Evolutionary conservation across 2,329 filamentous ascomycete genomes (phyloP), one percentile per base, ranked within the genome.

Genomic region (Fusarium sp.): DNA sequence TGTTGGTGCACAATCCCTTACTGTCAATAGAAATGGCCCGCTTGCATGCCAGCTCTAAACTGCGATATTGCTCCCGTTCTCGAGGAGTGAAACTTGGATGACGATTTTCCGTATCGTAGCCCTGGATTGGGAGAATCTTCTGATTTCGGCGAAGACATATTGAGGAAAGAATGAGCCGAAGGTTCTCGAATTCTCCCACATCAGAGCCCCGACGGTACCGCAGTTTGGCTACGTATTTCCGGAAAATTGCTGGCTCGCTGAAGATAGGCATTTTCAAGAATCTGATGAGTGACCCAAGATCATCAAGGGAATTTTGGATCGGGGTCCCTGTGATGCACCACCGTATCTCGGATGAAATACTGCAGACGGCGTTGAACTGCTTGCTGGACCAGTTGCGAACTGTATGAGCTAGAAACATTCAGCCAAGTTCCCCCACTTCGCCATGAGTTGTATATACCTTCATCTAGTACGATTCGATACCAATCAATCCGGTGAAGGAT

Each of bases 301-400:
- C 40, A 9, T 62, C 60, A 2, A 62, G 52, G 2, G 13, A 58
- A 23, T 62, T 58, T 10, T 58, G 53, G 23, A 59, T 62, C 11
- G 60, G 60, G 3, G 53, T 62, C 13, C 46, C 60, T 1, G 60
- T 62, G n/a, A 62, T 39, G 18, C 60, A 59, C 53, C 53, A 62
- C 2, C 53, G 53, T 7, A 23, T 34, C 28, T 44, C 6, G 6
- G 52, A 30, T 7, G 23, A 11, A 12, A 50, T 36, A 6, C 30
- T 36, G n/a, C 18, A 10, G 6, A 50, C 47, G 3, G 28, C 52
- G 18, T 40, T 23, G 27, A 55, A 55, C n/a, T 34, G 15, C 27
- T 23, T 55, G 39, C 15, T 34, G 11, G 39, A 23, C 34, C 39
- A 18, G n/a, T 55, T 55, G 5, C 52, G 16, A 44, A 55, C 43